Conservation (phyloP, 371 early-diverging fungal genomes). For the Circinella umbellata region DNA sequence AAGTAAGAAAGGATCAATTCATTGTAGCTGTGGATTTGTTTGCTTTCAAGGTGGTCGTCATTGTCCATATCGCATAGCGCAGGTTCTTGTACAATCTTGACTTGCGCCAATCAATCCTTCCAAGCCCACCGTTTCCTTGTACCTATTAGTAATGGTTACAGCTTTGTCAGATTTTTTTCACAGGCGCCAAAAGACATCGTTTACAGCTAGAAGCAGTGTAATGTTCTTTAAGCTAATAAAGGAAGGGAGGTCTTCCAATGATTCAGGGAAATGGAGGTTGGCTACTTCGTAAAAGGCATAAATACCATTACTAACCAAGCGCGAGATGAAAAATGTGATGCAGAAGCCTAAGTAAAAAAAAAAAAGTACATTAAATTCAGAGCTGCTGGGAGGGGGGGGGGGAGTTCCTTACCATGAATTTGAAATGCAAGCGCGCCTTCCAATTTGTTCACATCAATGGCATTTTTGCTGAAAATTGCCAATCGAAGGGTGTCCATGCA, state of each 20-base stretch:
- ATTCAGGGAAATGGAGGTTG: slow-evolving; percentile 17
- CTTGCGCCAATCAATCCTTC: no score
- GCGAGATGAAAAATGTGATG: slow-evolving; percentile 18
- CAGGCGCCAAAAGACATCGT: slow-evolving; percentile 21
- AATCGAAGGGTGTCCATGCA: slow-evolving; percentile 30
- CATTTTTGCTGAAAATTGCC: slow-evolving; percentile 34
- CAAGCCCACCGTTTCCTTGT: no score
- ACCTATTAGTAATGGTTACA: no score
- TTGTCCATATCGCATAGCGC: no score
- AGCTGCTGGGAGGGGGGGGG: no score
- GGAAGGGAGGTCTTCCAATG: slow-evolving; percentile 16
- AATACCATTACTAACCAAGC: slow-evolving; percentile 11
- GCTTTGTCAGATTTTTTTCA: slow-evolving; percentile 17
- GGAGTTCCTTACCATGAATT: slow-evolving; percentile 21
- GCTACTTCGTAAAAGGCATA: slow-evolving; percentile 17
- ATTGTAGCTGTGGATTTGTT: no score
- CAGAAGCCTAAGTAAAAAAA: slow-evolving; percentile 15
- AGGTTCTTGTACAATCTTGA: no score
- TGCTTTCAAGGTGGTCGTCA: no score
- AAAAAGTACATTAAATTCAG: neutral
- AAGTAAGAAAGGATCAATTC: no score
- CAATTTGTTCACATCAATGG: slow-evolving; percentile 33
- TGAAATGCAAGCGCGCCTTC: slow-evolving; percentile 28
- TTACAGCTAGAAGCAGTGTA: slow-evolving; percentile 14
- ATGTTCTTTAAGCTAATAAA: slow-evolving; percentile 17